Conservation (phyloP, 192 early-diverging fungal genomes). For the Coemansia sp. region DNA sequence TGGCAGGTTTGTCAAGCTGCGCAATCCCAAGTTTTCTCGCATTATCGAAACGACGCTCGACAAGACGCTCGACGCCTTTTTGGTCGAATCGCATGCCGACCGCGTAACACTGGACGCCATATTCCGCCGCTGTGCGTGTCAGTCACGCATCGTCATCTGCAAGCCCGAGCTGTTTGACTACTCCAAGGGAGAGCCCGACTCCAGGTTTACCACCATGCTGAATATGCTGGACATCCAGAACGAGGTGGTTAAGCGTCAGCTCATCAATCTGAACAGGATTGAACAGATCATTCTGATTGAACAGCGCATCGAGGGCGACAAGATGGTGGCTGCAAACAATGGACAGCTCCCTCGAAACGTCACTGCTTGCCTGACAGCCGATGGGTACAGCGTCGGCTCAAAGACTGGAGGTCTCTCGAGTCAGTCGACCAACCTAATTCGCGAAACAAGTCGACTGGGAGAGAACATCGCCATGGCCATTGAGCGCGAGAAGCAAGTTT, state of each 20-base stretch:
- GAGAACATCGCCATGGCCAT: constrained; percentile 57
- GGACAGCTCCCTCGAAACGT: constrained; percentile 69
- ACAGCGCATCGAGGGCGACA: constrained; percentile 47
- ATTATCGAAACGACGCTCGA: constrained; percentile 70
- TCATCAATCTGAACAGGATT: constrained; percentile 70
- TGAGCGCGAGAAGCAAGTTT: constrained; percentile 33
- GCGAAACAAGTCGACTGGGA: constrained; percentile 57
- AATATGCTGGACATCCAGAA: constrained; percentile 64
- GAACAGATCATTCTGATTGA: constrained; percentile 74
- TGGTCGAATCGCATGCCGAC: constrained; percentile 72
- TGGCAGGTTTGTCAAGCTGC: constrained; percentile 67
- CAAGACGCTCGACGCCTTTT: constrained; percentile 66
- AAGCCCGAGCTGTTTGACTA: constrained; percentile 72
- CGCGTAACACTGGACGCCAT: constrained; percentile 60
- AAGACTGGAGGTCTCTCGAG: constrained; percentile 52
- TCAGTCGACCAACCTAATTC: constrained; percentile 46
- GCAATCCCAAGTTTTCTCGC: constrained; percentile 60
- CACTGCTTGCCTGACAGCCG: constrained; percentile 61
- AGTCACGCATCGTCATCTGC: constrained; percentile 66
- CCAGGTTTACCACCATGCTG: constrained; percentile 65
- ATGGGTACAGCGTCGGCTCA: constrained; percentile 67
- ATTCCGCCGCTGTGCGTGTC: constrained; percentile 55
- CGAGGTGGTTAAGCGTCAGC: constrained; percentile 74
- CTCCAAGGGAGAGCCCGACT: constrained; percentile 64
- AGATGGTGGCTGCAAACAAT: constrained; percentile 55